Evolutionary conservation across 148 eudicot genomes (phyloP), one percentile per base, ranked within the genome.

Genomic region (Polygonum aviculare): DNA sequence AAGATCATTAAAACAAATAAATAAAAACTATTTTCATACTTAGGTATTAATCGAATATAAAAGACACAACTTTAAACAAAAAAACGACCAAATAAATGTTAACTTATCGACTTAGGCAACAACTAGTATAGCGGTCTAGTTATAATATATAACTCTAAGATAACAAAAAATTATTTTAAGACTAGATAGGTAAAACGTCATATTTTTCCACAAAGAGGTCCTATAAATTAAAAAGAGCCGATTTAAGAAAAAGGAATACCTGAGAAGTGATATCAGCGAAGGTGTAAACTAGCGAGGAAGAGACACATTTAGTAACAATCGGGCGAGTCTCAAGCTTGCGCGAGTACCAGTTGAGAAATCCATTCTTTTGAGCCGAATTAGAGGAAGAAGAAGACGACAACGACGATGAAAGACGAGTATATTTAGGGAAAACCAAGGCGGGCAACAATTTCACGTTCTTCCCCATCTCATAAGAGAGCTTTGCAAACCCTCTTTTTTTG

Each of bases 181-280:
- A 12, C 2, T 9, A 48, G 15, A 48, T 7, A 0, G 19, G 5
- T 52, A 16, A n/a, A 16, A 52, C 19, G 16, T 12, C 3, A 26
- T 26, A 1, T 26, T 26, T 26, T 26, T 26, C 31, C 31, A 26
- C 1, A 50, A 41, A 5, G 26, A 49, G 63, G 5, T 15, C 31
- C 3, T 40, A n/a, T 41, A 12, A 75, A 40, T 51, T 1, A 44
- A 44, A 2, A 8, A 44, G 31, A 44, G 47, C 9, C 47, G 2
- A 7, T 6, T 44, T 44, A 44, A 44, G 47, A 44, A 7, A 44
- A 44, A 40, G 44, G 1, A 54, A 44, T 31, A 86, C 91, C 91
- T 88, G 91, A 63, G 91, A 84, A 11, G 91, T 82, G 31, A 82
- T 26, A 40, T 88, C 89, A 70, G 89, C 84, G 60, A 83, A 85